A percentile compares a stretch with the other conserved stretches of the same genome.
These are phyloP conservation scores for Carallia pectinifolia DNA, from an alignment of 345 rosid species.

Conservation along the genomic window DNA sequence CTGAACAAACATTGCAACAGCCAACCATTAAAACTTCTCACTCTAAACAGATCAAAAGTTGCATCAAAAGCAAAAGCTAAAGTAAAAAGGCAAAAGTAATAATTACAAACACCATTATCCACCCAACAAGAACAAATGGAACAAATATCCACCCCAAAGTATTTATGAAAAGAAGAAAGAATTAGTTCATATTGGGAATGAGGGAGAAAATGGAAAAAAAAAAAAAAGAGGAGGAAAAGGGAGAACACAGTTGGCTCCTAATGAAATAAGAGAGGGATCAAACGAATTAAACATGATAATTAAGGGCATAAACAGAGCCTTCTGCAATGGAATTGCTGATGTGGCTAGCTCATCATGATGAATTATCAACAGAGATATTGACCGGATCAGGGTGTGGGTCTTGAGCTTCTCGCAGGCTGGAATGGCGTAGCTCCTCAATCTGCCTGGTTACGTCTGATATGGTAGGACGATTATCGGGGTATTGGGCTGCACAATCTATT, in stretches of 20 bases:
- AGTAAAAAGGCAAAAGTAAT: conserved; percentile 32
- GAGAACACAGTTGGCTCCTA: conserved; percentile 25
- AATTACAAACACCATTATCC: conserved; percentile 39
- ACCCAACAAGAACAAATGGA: conserved; percentile 38
- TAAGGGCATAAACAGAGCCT: conserved; percentile 19
- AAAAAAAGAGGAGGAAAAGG: not conserved
- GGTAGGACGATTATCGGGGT: conserved; percentile 74
- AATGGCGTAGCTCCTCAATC: conserved; percentile 48
- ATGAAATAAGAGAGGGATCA: conserved; percentile 18
- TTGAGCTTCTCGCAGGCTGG: conserved; percentile 27
- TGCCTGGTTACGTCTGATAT: conserved; percentile 59
- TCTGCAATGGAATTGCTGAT: not conserved
- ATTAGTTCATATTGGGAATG: not conserved
- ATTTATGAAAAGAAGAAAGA: conserved; percentile 8
- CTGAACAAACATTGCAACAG: conserved; percentile 24
- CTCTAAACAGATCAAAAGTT: conserved; percentile 36
- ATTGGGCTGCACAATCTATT: conserved; percentile 75
- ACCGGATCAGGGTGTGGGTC: conserved; percentile 28
- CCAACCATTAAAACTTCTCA: conserved; percentile 27
- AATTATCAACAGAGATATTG: conserved; percentile 19
- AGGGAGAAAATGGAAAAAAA: not conserved
- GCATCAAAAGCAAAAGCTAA: conserved; percentile 40
- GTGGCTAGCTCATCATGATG: conserved; percentile 30
- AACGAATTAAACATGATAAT: conserved; percentile 18
- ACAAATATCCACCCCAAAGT: conserved; percentile 30